These are phyloP conservation scores for Kazachstania bromeliacearum DNA, from an alignment of 805 yeast genomes.

Conservation along the genomic window DNA sequence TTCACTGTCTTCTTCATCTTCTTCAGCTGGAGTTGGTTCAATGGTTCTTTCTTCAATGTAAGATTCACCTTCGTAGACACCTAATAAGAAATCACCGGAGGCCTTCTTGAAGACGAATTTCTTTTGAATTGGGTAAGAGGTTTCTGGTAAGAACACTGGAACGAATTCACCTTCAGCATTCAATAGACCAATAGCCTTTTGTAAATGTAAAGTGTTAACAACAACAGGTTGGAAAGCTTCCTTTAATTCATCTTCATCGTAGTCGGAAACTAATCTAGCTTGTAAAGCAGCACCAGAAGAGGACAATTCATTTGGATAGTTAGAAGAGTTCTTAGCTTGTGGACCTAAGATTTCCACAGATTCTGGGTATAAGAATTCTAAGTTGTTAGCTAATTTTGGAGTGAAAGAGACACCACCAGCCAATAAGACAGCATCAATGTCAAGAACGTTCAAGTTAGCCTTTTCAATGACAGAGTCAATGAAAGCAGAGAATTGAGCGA, in stretches of 20 bases:
- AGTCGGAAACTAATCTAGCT: constrained; percentile 75
- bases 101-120: constrained; percentile 53
- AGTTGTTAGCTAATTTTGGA: constrained; percentile 77
- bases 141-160: constrained; percentile 68
- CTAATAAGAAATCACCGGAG: constrained; percentile 53
- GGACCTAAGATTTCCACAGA: constrained; percentile 62
- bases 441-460: constrained; percentile 78
- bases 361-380: constrained; percentile 74
- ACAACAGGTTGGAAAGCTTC: constrained; percentile 75
- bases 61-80: constrained; percentile 79
- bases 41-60: constrained; percentile 72
- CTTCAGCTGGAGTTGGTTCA: constrained; percentile 51
- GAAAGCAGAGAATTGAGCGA: constrained; percentile 66
- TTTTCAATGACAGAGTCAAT: constrained; percentile 65
- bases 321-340: constrained; percentile 61
- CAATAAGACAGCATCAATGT: constrained; percentile 81
- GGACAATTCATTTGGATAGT: constrained; percentile 80
- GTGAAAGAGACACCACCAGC: constrained; percentile 91
- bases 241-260: constrained; percentile 70
- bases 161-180: constrained; percentile 63
- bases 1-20: constrained; percentile 41
- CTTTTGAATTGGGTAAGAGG: constrained; percentile 86
- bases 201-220: constrained; percentile 77
- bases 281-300: constrained; percentile 96
- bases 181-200: constrained; percentile 77